These are phyloP conservation scores for Patellifolia procumbens DNA, from an alignment of 179 eudicot genomes.

Conservation along the genomic window DNA sequence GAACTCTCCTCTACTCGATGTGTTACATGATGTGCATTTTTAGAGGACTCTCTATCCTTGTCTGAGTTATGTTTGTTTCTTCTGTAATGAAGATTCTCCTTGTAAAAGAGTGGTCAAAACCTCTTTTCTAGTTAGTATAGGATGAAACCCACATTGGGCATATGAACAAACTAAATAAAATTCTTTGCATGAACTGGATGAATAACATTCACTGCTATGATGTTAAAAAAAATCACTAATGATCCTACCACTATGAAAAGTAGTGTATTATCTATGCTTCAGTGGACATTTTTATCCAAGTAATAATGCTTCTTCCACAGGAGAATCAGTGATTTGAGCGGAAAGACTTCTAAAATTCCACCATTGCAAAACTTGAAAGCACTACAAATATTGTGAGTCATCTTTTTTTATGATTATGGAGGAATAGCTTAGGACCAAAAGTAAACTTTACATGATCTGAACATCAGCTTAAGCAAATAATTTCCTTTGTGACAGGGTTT, in stretches of 20 bases:
- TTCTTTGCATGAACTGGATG: neutral
- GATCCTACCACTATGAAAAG: neutral
- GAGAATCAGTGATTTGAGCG: neutral
- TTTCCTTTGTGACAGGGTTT: constrained; percentile 27
- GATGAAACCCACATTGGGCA: neutral
- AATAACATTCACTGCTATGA: neutral
- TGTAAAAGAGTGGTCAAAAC: neutral
- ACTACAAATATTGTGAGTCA: too few species aligned
- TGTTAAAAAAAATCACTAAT: neutral
- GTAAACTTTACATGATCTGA: neutral
- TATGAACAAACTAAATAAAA: too few species aligned
- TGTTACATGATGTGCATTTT: neutral
- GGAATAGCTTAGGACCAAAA: too few species aligned
- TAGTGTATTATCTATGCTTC: neutral
- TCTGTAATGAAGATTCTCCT: too few species aligned
- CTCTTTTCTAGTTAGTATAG: neutral
- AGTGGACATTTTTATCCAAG: too few species aligned
- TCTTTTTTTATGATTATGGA: too few species aligned
- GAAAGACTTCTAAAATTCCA: neutral
- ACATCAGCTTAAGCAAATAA: neutral
- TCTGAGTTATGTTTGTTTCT: too few species aligned
- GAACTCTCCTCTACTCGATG: neutral
- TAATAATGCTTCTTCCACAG: too few species aligned
- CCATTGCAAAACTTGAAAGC: too few species aligned
- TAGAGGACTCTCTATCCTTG: neutral